These are phyloP conservation scores for Amanita muscaria DNA, from an alignment of 768 basidiomycete genomes.

Conservation along the genomic window DNA sequence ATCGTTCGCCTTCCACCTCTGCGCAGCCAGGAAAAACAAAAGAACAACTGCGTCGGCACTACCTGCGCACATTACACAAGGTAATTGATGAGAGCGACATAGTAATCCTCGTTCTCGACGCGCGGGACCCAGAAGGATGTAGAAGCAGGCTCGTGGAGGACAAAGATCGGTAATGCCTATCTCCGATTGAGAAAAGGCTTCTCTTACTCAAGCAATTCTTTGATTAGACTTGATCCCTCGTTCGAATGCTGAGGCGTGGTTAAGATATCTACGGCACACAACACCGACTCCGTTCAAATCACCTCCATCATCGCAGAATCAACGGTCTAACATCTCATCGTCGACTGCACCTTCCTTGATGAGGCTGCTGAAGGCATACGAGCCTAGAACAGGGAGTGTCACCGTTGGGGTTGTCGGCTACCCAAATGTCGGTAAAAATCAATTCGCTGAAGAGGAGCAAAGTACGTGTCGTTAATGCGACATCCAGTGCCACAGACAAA, in stretches of 20 bases:
- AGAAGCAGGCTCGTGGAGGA: slow-evolving; percentile 89
- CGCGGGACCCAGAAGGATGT: slow-evolving; percentile 91
- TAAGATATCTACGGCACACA: slow-evolving; percentile 83
- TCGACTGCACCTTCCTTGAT: slow-evolving; percentile 69
- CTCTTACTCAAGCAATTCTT: background rate
- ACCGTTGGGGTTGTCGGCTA: slow-evolving; percentile 93
- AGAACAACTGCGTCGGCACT: slow-evolving; percentile 63
- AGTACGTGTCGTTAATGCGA: slow-evolving; percentile 26
- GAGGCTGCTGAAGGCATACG: slow-evolving; percentile 78
- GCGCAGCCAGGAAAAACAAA: slow-evolving; percentile 44
- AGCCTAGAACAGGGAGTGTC: slow-evolving; percentile 59
- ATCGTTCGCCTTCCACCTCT: background rate
- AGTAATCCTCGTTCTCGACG: slow-evolving; percentile 83
- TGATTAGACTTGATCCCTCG: slow-evolving; percentile 77
- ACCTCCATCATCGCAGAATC: slow-evolving; percentile 63
- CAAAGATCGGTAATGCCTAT: slow-evolving; percentile 74
- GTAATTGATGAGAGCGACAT: slow-evolving; percentile 94
- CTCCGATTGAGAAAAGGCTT: slow-evolving; percentile 17
- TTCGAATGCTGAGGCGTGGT: slow-evolving; percentile 83
- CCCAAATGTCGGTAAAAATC: slow-evolving; percentile 98
- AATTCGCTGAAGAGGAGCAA: slow-evolving; percentile 86
- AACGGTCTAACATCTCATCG: slow-evolving; percentile 75
- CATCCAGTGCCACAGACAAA: background rate
- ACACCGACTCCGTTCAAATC: slow-evolving; percentile 92
- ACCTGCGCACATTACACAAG: slow-evolving; percentile 75